Evolutionary conservation across 2,329 filamentous ascomycete species (phyloP).

Genomic region (Cladosporium sp.): DNA sequence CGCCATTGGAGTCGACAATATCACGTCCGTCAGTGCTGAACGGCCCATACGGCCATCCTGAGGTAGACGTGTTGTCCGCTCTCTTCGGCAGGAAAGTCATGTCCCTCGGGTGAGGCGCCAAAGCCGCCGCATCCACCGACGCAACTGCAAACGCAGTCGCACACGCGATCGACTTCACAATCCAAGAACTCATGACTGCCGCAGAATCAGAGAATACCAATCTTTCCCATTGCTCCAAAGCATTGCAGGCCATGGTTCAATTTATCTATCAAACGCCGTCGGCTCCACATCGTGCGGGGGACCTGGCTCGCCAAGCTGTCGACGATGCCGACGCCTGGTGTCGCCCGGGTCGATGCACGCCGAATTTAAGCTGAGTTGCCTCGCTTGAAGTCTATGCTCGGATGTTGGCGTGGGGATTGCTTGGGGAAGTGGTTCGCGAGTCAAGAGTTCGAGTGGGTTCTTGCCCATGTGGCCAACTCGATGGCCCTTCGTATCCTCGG

Average conservation of each 20-base stretch:
- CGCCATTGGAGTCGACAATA: slow-evolving; percentile 18
- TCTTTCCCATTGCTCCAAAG: no score
- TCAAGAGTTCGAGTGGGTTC: no score
- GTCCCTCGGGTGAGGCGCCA: slow-evolving; percentile 3
- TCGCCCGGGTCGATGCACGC: neutral
- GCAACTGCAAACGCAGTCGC: slow-evolving; percentile 2
- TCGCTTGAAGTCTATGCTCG: slow-evolving; percentile 2
- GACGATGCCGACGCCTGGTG: neutral
- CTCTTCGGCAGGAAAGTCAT: slow-evolving; percentile 6
- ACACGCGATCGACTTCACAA: slow-evolving; percentile 3
- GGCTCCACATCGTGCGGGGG: slow-evolving; percentile 11
- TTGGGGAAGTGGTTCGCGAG: no score
- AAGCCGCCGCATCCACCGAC: neutral
- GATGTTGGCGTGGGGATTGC: no score
- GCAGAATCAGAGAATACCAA: no score
- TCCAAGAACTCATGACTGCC: neutral
- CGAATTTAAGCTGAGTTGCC: slow-evolving; percentile 10
- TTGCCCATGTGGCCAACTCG: no score
- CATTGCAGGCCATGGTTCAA: no score
- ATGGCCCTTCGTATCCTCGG: no score
- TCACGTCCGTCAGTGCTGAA: slow-evolving; percentile 29
- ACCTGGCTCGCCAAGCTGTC: slow-evolving; percentile 7
- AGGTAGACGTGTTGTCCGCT: slow-evolving; percentile 1
- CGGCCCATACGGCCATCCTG: slow-evolving; percentile 26
- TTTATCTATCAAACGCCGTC: slow-evolving; percentile 2